Percentiles rank a stretch among this genome's conserved stretches.
Evolutionary conservation across 176 grass and related monocot species (phyloP).

Genomic region (Miscanthus lutarioriparius): DNA sequence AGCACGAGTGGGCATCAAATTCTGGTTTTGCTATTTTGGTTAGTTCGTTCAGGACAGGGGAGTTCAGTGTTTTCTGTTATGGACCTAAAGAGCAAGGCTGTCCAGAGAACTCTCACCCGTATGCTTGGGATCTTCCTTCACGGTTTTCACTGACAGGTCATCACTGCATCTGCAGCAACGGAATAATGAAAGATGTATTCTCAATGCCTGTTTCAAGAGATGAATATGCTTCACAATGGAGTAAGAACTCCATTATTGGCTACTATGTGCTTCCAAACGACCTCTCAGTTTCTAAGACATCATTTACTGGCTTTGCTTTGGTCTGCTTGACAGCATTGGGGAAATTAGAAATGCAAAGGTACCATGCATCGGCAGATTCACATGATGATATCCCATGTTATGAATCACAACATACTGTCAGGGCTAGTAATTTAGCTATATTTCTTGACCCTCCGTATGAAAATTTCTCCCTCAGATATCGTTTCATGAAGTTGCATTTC

Average conservation of each 20-base stretch:
- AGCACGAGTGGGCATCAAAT: conserved; percentile 49
- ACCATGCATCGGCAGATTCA: conserved; percentile 34
- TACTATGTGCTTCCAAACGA: conserved; percentile 62
- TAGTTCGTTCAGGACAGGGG: conserved; percentile 55
- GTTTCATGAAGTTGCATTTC: conserved; percentile 57
- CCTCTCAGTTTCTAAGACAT: conserved; percentile 35
- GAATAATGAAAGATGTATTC: conserved; percentile 55
- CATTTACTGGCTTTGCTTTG: conserved; percentile 59
- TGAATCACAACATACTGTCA: conserved; percentile 44
- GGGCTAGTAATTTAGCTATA: conserved; percentile 32
- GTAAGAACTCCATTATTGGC: conserved; percentile 49
- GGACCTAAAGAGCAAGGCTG: conserved; percentile 49
- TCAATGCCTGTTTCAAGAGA: conserved; percentile 31
- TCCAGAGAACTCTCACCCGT: conserved; percentile 38
- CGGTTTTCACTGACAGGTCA: conserved; percentile 52
- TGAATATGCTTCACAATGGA: conserved; percentile 29
- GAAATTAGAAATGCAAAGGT: conserved; percentile 81
- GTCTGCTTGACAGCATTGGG: conserved; percentile 61
- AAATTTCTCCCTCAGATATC: conserved; percentile 18
- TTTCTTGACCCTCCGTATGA: conserved; percentile 27
- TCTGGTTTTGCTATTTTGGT: conserved; percentile 81
- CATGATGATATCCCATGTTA: conserved; percentile 27
- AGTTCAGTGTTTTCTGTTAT: conserved; percentile 73
- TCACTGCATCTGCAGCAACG: conserved; percentile 25
- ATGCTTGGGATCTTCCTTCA: conserved; percentile 72